Percentiles rank a stretch among this genome's conserved stretches.
These are phyloP conservation scores for Diutina rugosa DNA, from an alignment of 1,139 yeast genomes.

Conservation along the genomic window DNA sequence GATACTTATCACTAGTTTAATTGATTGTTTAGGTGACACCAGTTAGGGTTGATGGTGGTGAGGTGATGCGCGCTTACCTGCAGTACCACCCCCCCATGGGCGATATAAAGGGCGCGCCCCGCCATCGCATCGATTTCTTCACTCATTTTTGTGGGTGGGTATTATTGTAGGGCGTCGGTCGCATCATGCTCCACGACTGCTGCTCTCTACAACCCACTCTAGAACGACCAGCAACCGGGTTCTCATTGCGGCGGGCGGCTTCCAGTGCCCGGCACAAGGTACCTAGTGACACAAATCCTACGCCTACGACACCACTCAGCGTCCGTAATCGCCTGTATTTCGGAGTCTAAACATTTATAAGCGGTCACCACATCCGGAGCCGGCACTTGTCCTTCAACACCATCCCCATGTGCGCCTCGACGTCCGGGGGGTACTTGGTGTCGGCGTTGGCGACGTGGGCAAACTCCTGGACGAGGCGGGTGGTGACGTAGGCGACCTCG, in stretches of 20 bases:
- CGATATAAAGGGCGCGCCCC: neutral
- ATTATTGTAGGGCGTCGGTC: slow-evolving; percentile 2
- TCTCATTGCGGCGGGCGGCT: neutral
- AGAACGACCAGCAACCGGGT: neutral
- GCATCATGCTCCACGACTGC: neutral
- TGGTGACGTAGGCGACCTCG: neutral
- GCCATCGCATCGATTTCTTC: neutral
- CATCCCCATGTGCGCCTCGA: slow-evolving; percentile 1
- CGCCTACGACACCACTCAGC: too few relatives aligned
- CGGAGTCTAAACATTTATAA: too few relatives aligned
- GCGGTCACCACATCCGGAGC: neutral
- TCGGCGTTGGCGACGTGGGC: neutral
- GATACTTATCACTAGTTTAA: too few relatives aligned
- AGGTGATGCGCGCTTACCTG: neutral
- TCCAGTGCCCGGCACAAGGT: neutral
- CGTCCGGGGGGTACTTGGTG: neutral
- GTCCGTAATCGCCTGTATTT: neutral
- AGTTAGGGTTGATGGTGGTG: too few relatives aligned
- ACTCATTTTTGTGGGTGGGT: neutral
- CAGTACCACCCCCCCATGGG: neutral
- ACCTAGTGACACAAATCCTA: neutral
- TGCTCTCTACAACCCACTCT: slow-evolving; percentile 2
- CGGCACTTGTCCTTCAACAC: neutral
- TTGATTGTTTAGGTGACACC: too few relatives aligned
- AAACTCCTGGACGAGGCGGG: neutral